Percentiles rank a stretch among this genome's conserved stretches.
These are phyloP conservation scores for Chaetomiaceae sp. DNA, from an alignment of 2,329 filamentous ascomycete genomes.

Conservation along the genomic window DNA sequence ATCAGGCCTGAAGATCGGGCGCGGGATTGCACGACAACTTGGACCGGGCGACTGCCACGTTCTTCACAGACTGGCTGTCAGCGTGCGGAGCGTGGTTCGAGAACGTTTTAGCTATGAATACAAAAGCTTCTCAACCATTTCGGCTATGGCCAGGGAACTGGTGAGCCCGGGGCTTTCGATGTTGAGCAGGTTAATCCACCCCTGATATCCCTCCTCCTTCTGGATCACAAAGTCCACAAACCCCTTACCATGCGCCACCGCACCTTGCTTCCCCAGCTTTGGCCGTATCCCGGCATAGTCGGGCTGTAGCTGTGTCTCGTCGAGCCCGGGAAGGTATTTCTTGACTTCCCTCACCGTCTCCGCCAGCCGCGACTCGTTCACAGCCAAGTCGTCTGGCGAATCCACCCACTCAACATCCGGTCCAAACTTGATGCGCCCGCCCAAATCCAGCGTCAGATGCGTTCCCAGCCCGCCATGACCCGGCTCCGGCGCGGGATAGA, in stretches of 20 bases:
- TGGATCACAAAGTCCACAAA: conserved; percentile 83
- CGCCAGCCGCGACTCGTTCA: conserved; percentile 58
- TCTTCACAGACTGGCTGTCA: neutral
- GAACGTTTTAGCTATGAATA: conserved; percentile 33
- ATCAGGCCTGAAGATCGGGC: neutral
- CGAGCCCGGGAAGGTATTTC: conserved; percentile 71
- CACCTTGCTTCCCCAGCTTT: conserved; percentile 62
- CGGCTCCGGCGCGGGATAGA: conserved; percentile 83
- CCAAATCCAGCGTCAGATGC: conserved; percentile 86
- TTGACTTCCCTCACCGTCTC: conserved; percentile 71
- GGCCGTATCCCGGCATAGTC: conserved; percentile 93
- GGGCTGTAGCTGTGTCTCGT: conserved; percentile 60
- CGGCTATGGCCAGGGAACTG: conserved; percentile 77
- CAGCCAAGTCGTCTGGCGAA: conserved; percentile 62
- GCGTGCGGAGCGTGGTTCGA: neutral
- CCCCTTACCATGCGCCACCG: conserved; percentile 58
- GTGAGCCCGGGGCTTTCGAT: conserved; percentile 94
- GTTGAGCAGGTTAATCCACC: conserved; percentile 85
- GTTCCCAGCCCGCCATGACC: conserved; percentile 84
- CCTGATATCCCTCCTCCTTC: conserved; percentile 70
- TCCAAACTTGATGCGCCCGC: conserved; percentile 80
- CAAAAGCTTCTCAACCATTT: conserved; percentile 59
- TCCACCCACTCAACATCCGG: conserved; percentile 94
- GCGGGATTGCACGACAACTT: neutral
- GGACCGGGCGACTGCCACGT: neutral